Evolutionary conservation across 305 asterid species (phyloP).

Genomic region (Salvia sclarea): DNA sequence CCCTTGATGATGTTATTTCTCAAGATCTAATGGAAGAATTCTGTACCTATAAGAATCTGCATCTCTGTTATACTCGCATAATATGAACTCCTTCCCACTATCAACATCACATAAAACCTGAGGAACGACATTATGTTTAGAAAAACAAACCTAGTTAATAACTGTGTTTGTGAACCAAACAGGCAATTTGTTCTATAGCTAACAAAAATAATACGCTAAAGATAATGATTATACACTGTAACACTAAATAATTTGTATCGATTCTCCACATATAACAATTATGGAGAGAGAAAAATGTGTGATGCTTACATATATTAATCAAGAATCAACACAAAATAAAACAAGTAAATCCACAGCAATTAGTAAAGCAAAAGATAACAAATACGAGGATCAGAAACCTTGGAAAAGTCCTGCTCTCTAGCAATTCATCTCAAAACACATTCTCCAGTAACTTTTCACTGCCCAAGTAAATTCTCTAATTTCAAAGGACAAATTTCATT

Average conservation of each 20-base stretch:
- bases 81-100: constrained; percentile 79
- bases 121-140: constrained; percentile 15
- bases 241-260: background rate
- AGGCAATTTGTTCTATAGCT: background rate
- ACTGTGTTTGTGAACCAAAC: background rate
- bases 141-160: background rate
- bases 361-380: constrained; percentile 4
- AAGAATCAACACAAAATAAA: background rate
- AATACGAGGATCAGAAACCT: background rate
- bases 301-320: background rate
- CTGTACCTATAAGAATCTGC: constrained; percentile 93
- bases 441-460: background rate
- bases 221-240: background rate
- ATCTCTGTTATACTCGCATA: constrained; percentile 97
- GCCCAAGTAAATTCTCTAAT: background rate
- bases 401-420: background rate
- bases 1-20: background rate
- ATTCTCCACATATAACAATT: background rate
- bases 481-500: background rate
- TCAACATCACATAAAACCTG: constrained; percentile 89
- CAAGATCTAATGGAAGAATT: background rate
- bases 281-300: background rate
- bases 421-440: background rate
- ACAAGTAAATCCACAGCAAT: background rate
- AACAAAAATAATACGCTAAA: background rate